Conservation (phyloP, 371 early-diverging fungal genomes). For the Apophysomyces trapeziformis region DNA sequence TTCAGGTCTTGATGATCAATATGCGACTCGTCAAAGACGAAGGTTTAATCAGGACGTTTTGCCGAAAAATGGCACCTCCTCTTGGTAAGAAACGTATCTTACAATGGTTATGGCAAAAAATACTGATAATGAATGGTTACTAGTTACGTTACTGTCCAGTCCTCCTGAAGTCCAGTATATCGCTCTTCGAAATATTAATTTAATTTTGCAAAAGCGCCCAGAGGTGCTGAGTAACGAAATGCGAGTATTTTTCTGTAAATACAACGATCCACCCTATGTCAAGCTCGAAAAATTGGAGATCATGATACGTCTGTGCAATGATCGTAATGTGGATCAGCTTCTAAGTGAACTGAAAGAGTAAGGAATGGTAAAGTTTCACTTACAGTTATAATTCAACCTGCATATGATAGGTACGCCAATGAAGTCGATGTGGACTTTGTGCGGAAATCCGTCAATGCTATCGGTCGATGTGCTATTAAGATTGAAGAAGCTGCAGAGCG, state of each 20-base stretch:
- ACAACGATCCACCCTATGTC: conserved; percentile 96
- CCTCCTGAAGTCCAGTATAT: conserved; percentile 95
- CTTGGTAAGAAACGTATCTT: conserved; percentile 56
- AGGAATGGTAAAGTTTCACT: conserved; percentile 8
- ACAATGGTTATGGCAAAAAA: not conserved
- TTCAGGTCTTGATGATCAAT: conserved; percentile 65
- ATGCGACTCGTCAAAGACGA: conserved; percentile 70
- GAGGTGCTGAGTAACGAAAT: conserved; percentile 86
- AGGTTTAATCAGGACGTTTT: conserved; percentile 65
- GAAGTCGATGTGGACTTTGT: conserved; percentile 97
- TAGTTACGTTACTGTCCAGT: conserved; percentile 86
- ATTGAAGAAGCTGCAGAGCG: conserved; percentile 81
- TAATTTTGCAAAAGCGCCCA: conserved; percentile 84
- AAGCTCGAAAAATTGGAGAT: conserved; percentile 93
- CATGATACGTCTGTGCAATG: conserved; percentile 81
- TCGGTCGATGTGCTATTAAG: conserved; percentile 93
- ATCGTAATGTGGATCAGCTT: conserved; percentile 81
- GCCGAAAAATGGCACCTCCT: conserved; percentile 90
- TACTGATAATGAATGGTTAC: not conserved
- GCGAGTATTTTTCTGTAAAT: conserved; percentile 94
- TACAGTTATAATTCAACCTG: not conserved
- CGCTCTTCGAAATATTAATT: conserved; percentile 87
- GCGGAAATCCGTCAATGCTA: conserved; percentile 89
- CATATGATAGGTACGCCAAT: conserved; percentile 71
- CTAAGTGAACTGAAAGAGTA: conserved; percentile 93